Evolutionary conservation across 1,139 yeast genomes (phyloP), one percentile per base, ranked within the genome.

Genomic region (Zygosaccharomyces sapae): DNA sequence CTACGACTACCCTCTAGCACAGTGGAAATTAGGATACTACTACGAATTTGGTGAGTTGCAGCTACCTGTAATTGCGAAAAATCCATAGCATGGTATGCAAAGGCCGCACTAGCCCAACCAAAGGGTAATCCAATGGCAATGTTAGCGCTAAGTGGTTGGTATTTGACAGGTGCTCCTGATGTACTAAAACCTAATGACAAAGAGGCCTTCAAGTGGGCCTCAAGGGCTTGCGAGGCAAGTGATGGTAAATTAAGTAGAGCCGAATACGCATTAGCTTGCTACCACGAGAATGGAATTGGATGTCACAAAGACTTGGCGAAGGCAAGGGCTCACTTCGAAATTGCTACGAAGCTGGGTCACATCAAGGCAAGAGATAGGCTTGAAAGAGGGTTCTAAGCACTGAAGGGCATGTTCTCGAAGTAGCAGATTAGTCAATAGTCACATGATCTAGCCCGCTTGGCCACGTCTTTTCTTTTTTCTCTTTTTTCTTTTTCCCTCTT

Each of bases 61-160:
- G 33, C 75, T 90, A 48, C 72, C 74, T 4, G 71, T 76, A 18
- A 87, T 86, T 60, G 79, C 95, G n/a, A 75, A 56, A 81, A 84
- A 59, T 83, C 95, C 4, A 80, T 92, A 48, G 92, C 89, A 43
- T 92, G 97, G 97, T 92, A 86, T 68, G 74, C 84, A 48, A 79
- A 82, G 56, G 92, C 95, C 1, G 89, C 95, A 0, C 61, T 59
- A 16, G 55, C 56, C 19, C 34, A 46, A 19, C 75, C 76, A 54
- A 46, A 46, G 41, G 86, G 90, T 38, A 90, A 88, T 60, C 82
- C 94, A 0, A 87, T 87, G 59, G 92, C 96, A 5, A 90, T 90
- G 75, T 72, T 90, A 61, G 96, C 96, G 0, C 73, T 92, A 48
- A 80, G 89, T 51, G 90, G 97, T 40, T 92, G 98, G 97, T 86